A percentile compares a stretch with the other conserved stretches of the same genome.
These are phyloP conservation scores for Agaricus subrufescens DNA, from an alignment of 768 basidiomycete species.

Conservation along the genomic window DNA sequence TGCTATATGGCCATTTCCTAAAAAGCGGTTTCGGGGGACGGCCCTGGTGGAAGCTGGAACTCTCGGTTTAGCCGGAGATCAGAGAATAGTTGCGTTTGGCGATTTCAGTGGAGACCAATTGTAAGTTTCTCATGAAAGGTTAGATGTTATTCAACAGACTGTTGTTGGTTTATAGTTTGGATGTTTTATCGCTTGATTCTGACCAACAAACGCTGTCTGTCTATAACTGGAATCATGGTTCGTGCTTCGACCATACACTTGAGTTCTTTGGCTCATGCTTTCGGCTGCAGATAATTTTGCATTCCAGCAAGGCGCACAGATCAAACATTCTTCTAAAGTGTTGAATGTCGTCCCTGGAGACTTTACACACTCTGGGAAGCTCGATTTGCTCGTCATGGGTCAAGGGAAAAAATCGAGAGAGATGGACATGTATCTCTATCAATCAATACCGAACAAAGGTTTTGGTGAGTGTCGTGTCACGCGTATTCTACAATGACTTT, in stretches of 20 bases:
- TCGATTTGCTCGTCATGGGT: constrained; percentile 89
- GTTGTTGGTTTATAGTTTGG: constrained; percentile 47
- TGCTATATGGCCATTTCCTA: constrained; percentile 72
- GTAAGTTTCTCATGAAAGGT: constrained; percentile 41
- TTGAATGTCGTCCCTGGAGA: constrained; percentile 90
- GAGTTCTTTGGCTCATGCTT: neutral
- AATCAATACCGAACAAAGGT: constrained; percentile 54
- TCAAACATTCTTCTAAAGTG: constrained; percentile 54
- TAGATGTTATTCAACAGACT: neutral
- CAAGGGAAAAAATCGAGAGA: constrained; percentile 42
- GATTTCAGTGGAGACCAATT: constrained; percentile 97
- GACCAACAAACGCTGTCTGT: constrained; percentile 76
- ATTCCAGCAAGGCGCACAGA: constrained; percentile 45
- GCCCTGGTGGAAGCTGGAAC: constrained; percentile 75
- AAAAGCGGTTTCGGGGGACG: constrained; percentile 83
- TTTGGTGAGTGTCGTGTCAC: constrained; percentile 46
- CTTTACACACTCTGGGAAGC: constrained; percentile 86
- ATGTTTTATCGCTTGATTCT: constrained; percentile 70
- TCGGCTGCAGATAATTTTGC: constrained; percentile 46
- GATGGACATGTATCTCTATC: constrained; percentile 68
- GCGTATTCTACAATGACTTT: neutral
- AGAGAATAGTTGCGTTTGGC: constrained; percentile 82
- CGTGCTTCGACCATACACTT: constrained; percentile 13
- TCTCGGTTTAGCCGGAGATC: constrained; percentile 69
- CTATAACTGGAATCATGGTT: constrained; percentile 81